These are phyloP conservation scores for Tricholoma flavovirens DNA, from an alignment of 768 basidiomycete genomes.

Conservation along the genomic window DNA sequence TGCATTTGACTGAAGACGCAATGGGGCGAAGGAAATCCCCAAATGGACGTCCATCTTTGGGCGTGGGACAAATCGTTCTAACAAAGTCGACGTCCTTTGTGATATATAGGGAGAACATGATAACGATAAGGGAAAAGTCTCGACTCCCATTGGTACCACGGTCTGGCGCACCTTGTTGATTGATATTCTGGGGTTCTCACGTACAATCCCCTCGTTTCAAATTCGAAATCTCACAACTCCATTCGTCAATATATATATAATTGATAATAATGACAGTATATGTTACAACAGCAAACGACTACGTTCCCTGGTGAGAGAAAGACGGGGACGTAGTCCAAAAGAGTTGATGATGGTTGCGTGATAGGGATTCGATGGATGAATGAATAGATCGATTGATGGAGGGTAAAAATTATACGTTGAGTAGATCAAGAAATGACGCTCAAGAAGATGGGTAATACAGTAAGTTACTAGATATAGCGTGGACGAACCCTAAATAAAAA, in stretches of 20 bases:
- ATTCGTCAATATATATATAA: not conserved
- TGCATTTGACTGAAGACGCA: not conserved
- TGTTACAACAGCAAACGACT: not conserved
- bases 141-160: too few relatives aligned
- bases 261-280: not conserved
- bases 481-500: not conserved
- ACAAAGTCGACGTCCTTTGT: not conserved
- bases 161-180: too few relatives aligned
- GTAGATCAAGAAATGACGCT: not conserved
- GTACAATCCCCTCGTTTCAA: too few relatives aligned
- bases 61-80: not conserved
- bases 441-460: not conserved
- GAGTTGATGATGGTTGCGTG: not conserved
- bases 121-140: not conserved
- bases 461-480: too few relatives aligned
- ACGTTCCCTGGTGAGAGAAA: not conserved
- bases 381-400: not conserved
- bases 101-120: not conserved
- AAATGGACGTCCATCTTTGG: not conserved
- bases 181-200: not conserved
- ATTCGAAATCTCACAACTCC: not conserved
- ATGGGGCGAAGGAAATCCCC: not conserved
- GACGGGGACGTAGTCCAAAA: not conserved
- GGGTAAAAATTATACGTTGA: not conserved
- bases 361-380: not conserved